Evolutionary conservation across 768 basidiomycete genomes (phyloP).

Genomic region (Trametes gibbosa): DNA sequence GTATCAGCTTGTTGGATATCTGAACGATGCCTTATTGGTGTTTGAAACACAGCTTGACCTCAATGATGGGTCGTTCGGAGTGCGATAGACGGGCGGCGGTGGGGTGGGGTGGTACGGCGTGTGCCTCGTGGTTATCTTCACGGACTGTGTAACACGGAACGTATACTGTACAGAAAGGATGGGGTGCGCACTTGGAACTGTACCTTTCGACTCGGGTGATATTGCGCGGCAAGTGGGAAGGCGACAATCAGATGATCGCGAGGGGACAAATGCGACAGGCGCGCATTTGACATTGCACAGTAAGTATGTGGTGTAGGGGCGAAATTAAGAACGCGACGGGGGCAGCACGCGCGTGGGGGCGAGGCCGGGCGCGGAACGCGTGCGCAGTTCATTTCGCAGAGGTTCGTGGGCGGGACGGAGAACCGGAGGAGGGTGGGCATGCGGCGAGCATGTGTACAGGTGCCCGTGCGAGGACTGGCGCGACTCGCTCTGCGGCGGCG

Average conservation of each 20-base stretch:
- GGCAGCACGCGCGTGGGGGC: neutral
- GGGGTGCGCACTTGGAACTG: neutral
- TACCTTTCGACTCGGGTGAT: neutral
- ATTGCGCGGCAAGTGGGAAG: constrained; percentile 12
- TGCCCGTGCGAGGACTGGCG: constrained; percentile 8
- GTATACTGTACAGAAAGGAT: neutral
- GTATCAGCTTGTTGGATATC: constrained; percentile 27
- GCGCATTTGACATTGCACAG: constrained; percentile 4
- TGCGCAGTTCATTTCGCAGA: neutral
- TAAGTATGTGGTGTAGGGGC: neutral
- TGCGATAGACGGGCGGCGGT: constrained; percentile 4
- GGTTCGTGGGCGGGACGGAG: neutral
- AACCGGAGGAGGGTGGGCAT: constrained; percentile 14
- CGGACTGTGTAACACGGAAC: constrained; percentile 8
- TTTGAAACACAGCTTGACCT: constrained; percentile 22
- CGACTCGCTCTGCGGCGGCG: constrained; percentile 1
- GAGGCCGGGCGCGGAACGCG: neutral
- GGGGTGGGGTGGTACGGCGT: neutral
- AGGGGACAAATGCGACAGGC: constrained; percentile 10
- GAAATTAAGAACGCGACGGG: neutral
- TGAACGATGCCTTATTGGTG: neutral
- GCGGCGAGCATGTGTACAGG: constrained; percentile 15
- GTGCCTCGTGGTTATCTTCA: no score
- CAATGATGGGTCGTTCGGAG: constrained; percentile 24
- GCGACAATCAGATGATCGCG: constrained; percentile 21